These are phyloP conservation scores for Diatrype stigma DNA, from an alignment of 2,329 filamentous ascomycete species.

Conservation along the genomic window DNA sequence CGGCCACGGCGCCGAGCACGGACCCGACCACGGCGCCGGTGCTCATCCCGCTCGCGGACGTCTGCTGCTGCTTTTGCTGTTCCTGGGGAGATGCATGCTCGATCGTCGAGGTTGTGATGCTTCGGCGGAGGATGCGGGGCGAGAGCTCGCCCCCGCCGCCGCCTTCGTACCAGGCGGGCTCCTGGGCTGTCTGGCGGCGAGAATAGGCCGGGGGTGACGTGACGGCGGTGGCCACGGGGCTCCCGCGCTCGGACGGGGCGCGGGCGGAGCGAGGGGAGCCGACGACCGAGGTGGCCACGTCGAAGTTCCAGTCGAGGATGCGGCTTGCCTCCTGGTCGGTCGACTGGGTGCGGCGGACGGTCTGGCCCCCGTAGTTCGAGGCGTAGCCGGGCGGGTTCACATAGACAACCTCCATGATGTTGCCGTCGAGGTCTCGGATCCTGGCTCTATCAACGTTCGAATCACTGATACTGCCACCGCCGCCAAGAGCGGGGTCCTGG, in stretches of 20 bases:
- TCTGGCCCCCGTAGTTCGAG: constrained; percentile 30
- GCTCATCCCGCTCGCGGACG: constrained; percentile 40
- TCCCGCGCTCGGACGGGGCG: constrained; percentile 9
- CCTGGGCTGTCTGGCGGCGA: constrained; percentile 6
- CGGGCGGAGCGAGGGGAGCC: too few species aligned
- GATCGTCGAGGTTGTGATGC: constrained; percentile 31
- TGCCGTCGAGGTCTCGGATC: constrained; percentile 77
- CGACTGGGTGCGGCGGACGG: constrained; percentile 31
- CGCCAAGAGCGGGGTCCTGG: constrained; percentile 16
- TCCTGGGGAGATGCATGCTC: constrained; percentile 24
- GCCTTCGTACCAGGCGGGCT: constrained; percentile 5
- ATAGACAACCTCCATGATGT: constrained; percentile 76
- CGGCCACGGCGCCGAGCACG: constrained; percentile 68
- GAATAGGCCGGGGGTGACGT: neutral
- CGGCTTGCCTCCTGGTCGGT: constrained; percentile 37
- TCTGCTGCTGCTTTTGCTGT: constrained; percentile 11
- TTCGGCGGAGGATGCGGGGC: constrained; percentile 26
- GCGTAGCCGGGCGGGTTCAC: constrained; percentile 35
- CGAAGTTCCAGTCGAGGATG: constrained; percentile 47
- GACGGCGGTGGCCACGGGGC: constrained; percentile 16
- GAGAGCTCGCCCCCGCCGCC: constrained; percentile 16
- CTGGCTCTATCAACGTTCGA: constrained; percentile 31
- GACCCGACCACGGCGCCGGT: constrained; percentile 68
- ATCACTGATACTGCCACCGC: constrained; percentile 28
- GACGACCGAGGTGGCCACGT: constrained; percentile 32